A percentile compares a stretch with the other conserved stretches of the same genome.
Conservation (phyloP, 306 rosid species). For the Cucumis cinereus region DNA sequence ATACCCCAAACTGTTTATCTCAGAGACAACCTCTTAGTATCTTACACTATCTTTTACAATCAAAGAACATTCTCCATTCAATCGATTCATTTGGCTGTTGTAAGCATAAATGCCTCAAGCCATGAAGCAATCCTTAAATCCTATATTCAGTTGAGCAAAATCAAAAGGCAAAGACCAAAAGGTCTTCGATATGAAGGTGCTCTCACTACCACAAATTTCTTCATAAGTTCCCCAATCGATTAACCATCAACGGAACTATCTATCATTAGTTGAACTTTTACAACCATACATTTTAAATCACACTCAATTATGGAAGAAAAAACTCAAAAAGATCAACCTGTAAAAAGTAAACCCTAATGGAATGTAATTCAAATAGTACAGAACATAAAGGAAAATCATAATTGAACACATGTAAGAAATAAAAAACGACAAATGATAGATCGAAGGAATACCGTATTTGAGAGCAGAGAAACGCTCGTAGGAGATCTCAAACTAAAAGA, state of each 20-base stretch:
- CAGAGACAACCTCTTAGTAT: too few relatives aligned
- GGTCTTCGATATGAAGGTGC: background rate
- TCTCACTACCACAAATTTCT: background rate
- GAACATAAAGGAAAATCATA: too few relatives aligned
- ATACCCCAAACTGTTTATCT: too few relatives aligned
- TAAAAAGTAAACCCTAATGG: background rate
- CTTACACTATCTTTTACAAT: background rate
- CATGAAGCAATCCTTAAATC: background rate
- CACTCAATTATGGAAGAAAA: background rate
- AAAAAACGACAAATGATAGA: background rate
- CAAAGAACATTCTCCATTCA: background rate
- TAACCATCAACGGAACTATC: background rate
- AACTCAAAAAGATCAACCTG: background rate
- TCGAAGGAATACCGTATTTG: slow-evolving; percentile 39
- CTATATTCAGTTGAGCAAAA: background rate
- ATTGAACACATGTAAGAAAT: background rate
- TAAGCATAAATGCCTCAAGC: background rate
- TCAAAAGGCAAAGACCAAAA: background rate
- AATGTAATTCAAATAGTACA: background rate
- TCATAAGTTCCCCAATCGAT: background rate
- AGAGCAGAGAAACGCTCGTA: slow-evolving; percentile 69
- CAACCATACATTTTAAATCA: background rate
- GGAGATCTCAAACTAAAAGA: slow-evolving; percentile 83
- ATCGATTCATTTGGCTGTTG: background rate
- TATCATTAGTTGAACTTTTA: background rate